Percentiles rank a stretch among this genome's conserved stretches.
phyloP scores from a whole-genome alignment of 257 asterid species.

The Solanum etuberosum region DNA sequence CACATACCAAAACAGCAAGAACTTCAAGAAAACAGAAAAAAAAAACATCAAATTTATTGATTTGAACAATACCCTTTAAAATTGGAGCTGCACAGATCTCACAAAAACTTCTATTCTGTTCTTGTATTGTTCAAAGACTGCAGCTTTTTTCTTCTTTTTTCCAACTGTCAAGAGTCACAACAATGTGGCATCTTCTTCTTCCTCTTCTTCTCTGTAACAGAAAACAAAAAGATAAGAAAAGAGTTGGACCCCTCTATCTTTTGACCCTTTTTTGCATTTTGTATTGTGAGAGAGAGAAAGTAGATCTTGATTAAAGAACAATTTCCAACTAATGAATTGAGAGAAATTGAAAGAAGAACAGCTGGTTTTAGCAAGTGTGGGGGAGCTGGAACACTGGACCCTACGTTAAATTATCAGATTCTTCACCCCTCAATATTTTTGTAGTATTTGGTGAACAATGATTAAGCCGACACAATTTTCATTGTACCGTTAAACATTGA shows the following conservation, averaged over 20 bases:
- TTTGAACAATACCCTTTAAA: not conserved
- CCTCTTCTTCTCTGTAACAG: not conserved
- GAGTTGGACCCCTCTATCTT: not conserved
- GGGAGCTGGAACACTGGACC: constrained; percentile 1
- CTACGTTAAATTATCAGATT: not conserved
- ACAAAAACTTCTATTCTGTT: not conserved
- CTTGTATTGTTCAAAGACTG: not conserved
- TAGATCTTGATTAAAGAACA: not conserved
- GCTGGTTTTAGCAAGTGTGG: constrained; percentile 31
- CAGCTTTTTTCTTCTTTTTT: not conserved
- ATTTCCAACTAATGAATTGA: not conserved
- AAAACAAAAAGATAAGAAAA: not conserved
- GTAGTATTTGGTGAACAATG: not conserved
- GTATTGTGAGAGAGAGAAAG: constrained; percentile 5
- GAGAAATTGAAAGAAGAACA: constrained; percentile 13
- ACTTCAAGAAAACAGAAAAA: not conserved
- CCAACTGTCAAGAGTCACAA: not conserved
- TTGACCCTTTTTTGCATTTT: not conserved
- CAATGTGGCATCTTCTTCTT: not conserved
- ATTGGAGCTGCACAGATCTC: not conserved
- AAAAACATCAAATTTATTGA: not conserved
- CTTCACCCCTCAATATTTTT: not conserved
- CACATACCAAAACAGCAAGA: not conserved
- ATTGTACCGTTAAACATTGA: not conserved
- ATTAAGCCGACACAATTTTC: not conserved